phyloP scores from a whole-genome alignment of 371 early-diverging fungal species.

The Mortierella polycephala region DNA sequence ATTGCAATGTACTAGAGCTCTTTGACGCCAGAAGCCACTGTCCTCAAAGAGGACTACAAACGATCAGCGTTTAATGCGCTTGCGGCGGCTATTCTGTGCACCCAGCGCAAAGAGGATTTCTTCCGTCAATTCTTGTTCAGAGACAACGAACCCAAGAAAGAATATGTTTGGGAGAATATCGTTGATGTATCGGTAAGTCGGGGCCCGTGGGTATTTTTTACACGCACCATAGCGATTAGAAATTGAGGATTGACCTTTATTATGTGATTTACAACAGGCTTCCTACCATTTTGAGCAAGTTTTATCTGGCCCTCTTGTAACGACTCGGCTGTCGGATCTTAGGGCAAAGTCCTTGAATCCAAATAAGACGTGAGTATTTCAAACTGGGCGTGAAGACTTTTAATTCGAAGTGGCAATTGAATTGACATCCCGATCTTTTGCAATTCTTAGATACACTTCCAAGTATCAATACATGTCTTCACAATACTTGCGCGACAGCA shows the following conservation, averaged over 20 bases:
- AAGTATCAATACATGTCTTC: constrained; percentile 47
- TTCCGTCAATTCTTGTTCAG: constrained; percentile 61
- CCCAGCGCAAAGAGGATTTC: constrained; percentile 60
- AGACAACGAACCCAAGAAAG: constrained; percentile 54
- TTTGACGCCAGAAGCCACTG: constrained; percentile 32
- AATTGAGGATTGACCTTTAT: not conserved
- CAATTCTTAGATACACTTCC: constrained; percentile 16
- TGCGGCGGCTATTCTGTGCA: constrained; percentile 65
- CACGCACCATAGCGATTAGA: not conserved
- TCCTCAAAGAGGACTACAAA: constrained; percentile 55
- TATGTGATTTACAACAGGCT: constrained; percentile 18
- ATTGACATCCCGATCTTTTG: not conserved
- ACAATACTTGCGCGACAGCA: constrained; percentile 50
- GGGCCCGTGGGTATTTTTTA: not conserved
- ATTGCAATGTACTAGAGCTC: constrained; percentile 14
- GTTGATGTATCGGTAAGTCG: constrained; percentile 55
- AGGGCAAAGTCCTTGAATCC: constrained; percentile 46
- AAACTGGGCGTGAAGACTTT: too few relatives aligned
- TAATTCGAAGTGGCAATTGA: not conserved
- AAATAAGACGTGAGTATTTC: constrained; percentile 27
- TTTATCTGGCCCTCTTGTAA: constrained; percentile 51
- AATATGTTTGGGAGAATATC: constrained; percentile 65
- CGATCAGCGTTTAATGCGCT: constrained; percentile 73
- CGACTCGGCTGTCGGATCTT: constrained; percentile 56
- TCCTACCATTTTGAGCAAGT: constrained; percentile 47